Conservation (phyloP, 306 rosid genomes). For the Luffa acutangula region DNA sequence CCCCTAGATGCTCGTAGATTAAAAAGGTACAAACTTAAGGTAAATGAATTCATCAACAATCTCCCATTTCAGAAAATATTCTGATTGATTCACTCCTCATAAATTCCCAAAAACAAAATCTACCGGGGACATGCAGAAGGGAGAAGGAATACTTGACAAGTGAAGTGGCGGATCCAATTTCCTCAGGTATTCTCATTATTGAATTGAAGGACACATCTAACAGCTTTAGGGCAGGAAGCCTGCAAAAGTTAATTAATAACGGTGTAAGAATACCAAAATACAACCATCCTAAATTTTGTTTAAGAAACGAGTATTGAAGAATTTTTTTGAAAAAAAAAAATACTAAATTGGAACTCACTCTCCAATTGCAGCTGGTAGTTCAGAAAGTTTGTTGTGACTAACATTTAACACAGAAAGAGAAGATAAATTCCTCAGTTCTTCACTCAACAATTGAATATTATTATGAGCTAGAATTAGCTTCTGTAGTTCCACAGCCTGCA, state of each 20-base stretch:
- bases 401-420: constrained; percentile 64
- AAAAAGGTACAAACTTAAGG: neutral
- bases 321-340: neutral
- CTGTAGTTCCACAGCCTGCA: constrained; percentile 82
- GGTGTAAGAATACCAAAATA: neutral
- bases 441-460: constrained; percentile 44
- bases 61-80: neutral
- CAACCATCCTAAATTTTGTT: neutral
- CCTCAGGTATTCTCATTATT: constrained; percentile 46
- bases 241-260: constrained; percentile 17
- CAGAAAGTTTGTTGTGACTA: constrained; percentile 66
- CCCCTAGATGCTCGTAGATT: neutral
- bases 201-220: constrained; percentile 71
- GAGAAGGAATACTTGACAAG: constrained; percentile 62
- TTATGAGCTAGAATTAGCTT: constrained; percentile 88
- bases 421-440: constrained; percentile 58
- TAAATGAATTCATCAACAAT: neutral
- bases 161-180: constrained; percentile 63
- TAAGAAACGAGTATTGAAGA: neutral
- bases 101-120: neutral
- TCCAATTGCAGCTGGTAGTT: constrained; percentile 78
- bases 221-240: constrained; percentile 60
- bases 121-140: neutral
- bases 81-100: neutral
- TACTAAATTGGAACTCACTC: constrained; percentile 47